A percentile compares a stretch with the other conserved stretches of the same genome.
Evolutionary conservation across 495 filamentous ascomycete species (phyloP).

Genomic region (Daldinia grandis): DNA sequence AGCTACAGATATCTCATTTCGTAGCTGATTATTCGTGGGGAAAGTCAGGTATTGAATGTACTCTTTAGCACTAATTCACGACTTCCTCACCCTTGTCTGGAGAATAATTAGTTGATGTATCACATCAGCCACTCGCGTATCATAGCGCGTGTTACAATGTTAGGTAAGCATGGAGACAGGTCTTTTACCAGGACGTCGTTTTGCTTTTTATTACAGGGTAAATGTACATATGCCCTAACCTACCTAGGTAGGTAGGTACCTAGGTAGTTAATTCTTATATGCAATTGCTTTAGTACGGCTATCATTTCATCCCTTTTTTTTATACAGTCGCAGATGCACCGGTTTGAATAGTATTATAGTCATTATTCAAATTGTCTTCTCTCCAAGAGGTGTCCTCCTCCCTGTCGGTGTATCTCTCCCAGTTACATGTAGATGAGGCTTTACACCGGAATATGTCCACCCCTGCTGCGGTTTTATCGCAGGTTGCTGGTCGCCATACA

Average conservation of each 20-base stretch:
- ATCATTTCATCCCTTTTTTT: background rate
- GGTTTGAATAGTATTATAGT: background rate
- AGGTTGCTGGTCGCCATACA: slow-evolving; percentile 71
- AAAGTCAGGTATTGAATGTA: slow-evolving; percentile 18
- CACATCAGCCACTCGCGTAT: slow-evolving; percentile 19
- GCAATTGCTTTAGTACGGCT: background rate
- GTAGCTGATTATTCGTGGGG: background rate
- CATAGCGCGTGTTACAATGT: background rate
- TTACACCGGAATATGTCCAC: slow-evolving; percentile 32
- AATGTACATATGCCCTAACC: background rate
- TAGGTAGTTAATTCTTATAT: no score
- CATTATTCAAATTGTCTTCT: slow-evolving; percentile 46
- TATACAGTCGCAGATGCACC: no score
- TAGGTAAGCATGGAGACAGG: background rate
- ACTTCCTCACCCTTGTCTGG: background rate
- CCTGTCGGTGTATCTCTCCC: slow-evolving; percentile 48
- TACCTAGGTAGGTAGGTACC: no score
- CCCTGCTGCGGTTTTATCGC: slow-evolving; percentile 41
- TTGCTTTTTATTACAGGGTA: background rate
- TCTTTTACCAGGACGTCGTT: background rate
- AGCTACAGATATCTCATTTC: background rate
- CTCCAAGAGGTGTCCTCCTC: slow-evolving; percentile 49
- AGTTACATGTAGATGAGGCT: slow-evolving; percentile 31
- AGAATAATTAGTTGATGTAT: slow-evolving; percentile 2
- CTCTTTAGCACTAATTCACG: slow-evolving; percentile 39